A percentile compares a stretch with the other conserved stretches of the same genome.
phyloP scores from a whole-genome alignment of 768 basidiomycete species.

The Mycena amicta region DNA sequence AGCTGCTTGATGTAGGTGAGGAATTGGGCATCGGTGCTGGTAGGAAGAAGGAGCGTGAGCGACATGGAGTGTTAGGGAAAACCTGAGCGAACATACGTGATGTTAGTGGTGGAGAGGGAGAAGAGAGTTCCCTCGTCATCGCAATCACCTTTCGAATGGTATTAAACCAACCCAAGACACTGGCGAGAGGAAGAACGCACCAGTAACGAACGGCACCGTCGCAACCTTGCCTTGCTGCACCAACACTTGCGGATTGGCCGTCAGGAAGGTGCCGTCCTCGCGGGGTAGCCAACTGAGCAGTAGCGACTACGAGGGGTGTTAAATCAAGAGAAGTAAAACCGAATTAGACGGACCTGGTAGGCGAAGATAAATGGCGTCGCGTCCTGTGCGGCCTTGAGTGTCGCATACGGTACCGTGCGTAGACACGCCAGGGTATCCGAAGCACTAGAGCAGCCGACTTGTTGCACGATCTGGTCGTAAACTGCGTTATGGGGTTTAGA shows the following conservation, averaged over 20 bases:
- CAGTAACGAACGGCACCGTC: conserved; percentile 44
- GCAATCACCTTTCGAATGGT: conserved; percentile 25
- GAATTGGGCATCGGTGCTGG: conserved; percentile 19
- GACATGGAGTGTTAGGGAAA: background rate
- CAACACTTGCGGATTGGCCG: conserved; percentile 44
- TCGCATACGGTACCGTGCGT: conserved; percentile 37
- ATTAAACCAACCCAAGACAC: background rate
- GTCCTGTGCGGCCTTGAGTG: conserved; percentile 43
- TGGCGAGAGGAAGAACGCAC: conserved; percentile 11
- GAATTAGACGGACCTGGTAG: conserved; percentile 37
- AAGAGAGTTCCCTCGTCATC: conserved; percentile 44
- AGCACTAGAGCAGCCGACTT: conserved; percentile 33
- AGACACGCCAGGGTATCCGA: conserved; percentile 45
- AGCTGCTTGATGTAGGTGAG: conserved; percentile 19
- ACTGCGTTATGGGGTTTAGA: conserved; percentile 15
- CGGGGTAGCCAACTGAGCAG: conserved; percentile 51
- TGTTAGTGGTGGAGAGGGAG: conserved; percentile 30
- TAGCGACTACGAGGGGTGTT: conserved; percentile 39
- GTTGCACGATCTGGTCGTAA: conserved; percentile 44
- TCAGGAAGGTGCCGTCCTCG: conserved; percentile 52
- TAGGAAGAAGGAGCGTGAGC: conserved; percentile 7
- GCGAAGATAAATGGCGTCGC: conserved; percentile 39
- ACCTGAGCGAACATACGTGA: background rate
- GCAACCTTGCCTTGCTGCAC: conserved; percentile 48
- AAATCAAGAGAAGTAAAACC: background rate